Evolutionary conservation across 352 stramenopile species (phyloP).

Genomic region (Phytophthora pini): DNA sequence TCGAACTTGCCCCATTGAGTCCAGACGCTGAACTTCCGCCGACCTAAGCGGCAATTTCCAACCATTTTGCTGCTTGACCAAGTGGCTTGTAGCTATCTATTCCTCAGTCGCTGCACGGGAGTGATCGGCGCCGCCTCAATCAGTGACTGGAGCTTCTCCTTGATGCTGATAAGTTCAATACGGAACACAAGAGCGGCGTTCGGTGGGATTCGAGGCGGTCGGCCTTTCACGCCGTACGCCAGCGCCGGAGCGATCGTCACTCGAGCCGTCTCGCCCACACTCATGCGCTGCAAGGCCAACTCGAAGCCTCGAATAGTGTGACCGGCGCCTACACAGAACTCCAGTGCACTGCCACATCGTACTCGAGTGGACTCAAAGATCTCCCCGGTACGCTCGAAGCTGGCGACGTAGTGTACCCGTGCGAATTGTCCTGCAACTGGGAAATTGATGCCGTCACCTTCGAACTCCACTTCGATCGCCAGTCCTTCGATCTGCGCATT

Average conservation of each 20-base stretch:
- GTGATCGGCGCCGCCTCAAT: slow-evolving; percentile 25
- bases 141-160: slow-evolving; percentile 66
- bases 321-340: slow-evolving; percentile 77
- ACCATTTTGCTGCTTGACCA: not conserved
- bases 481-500: slow-evolving; percentile 51
- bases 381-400: slow-evolving; percentile 53
- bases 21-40: slow-evolving; percentile 11
- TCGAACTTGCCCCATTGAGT: slow-evolving; percentile 17
- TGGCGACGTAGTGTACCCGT: slow-evolving; percentile 74
- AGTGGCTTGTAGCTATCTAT: slow-evolving; percentile 17
- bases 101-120: slow-evolving; percentile 28
- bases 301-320: slow-evolving; percentile 79
- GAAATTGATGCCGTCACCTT: slow-evolving; percentile 63
- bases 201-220: slow-evolving; percentile 68
- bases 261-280: slow-evolving; percentile 71
- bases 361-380: slow-evolving; percentile 75
- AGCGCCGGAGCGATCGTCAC: slow-evolving; percentile 70
- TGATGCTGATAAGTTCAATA: slow-evolving; percentile 84
- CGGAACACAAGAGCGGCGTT: slow-evolving; percentile 80
- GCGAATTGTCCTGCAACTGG: slow-evolving; percentile 68
- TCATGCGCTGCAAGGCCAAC: slow-evolving; percentile 75
- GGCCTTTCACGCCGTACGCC: slow-evolving; percentile 76
- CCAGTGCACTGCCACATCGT: slow-evolving; percentile 56
- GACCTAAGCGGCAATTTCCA: slow-evolving; percentile 5
- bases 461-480: slow-evolving; percentile 58